These are phyloP conservation scores for Wakefieldia striispora DNA, from an alignment of 768 basidiomycete genomes.

Conservation along the genomic window DNA sequence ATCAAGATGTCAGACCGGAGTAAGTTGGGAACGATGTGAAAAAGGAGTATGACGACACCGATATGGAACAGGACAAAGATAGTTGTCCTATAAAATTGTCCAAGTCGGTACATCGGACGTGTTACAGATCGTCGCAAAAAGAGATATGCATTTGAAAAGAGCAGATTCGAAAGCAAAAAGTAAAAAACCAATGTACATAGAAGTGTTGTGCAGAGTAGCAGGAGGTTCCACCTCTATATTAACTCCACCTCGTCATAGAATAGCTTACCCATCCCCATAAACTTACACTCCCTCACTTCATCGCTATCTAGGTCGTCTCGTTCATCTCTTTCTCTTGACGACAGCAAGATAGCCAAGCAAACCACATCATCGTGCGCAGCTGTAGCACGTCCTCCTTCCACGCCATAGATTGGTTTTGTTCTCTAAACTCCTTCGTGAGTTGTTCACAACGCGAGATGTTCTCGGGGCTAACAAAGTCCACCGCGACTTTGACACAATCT, in stretches of 20 bases:
- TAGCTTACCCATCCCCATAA: constrained; percentile 8
- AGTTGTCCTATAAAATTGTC: neutral
- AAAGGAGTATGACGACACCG: neutral
- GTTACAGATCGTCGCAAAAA: too few relatives aligned
- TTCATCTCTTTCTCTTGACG: constrained; percentile 45
- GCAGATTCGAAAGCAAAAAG: constrained; percentile 14
- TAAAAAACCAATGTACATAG: constrained; percentile 21
- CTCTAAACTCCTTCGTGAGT: constrained; percentile 85
- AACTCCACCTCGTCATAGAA: constrained; percentile 25
- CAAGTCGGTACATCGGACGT: neutral
- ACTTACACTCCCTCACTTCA: too few relatives aligned
- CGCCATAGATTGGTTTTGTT: constrained; percentile 80
- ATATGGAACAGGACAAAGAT: constrained; percentile 4
- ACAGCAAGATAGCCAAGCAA: constrained; percentile 77
- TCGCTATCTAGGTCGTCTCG: constrained; percentile 23
- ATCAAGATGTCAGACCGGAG: too few relatives aligned
- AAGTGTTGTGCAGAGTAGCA: constrained; percentile 13
- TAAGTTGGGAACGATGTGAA: neutral
- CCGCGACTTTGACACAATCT: constrained; percentile 95
- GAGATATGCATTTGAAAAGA: constrained; percentile 13
- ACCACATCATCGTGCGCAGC: constrained; percentile 92
- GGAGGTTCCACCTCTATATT: constrained; percentile 29
- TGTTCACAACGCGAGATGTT: constrained; percentile 84
- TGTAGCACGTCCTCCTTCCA: constrained; percentile 97
- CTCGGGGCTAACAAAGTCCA: constrained; percentile 94